phyloP scores from a whole-genome alignment of 345 rosid genomes.

The Euclidium syriacum region DNA sequence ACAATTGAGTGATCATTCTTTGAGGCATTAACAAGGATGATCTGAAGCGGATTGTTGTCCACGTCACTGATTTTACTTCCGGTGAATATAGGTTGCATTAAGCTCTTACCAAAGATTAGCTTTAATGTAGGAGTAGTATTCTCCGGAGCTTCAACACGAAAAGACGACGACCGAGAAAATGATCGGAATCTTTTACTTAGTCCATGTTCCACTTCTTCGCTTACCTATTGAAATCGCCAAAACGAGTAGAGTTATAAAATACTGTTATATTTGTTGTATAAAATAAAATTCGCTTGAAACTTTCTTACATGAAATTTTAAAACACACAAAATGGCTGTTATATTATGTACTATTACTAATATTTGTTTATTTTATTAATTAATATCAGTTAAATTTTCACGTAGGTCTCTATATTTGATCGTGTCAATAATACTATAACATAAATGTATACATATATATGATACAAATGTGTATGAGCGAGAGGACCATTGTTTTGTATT shows the following conservation, averaged over 20 bases:
- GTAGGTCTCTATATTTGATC: background rate
- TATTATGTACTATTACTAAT: background rate
- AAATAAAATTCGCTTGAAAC: background rate
- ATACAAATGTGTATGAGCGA: background rate
- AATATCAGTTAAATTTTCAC: too few species aligned
- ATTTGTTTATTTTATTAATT: too few species aligned
- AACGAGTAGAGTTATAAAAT: background rate
- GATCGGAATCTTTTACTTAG: constrained; percentile 34
- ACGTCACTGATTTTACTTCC: constrained; percentile 56
- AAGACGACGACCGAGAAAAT: constrained; percentile 28
- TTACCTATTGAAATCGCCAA: constrained; percentile 43
- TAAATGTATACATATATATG: background rate
- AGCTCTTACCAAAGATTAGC: constrained; percentile 19
- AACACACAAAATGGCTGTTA: background rate
- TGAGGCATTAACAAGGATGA: constrained; percentile 39
- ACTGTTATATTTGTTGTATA: background rate
- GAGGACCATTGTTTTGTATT: constrained; percentile 18
- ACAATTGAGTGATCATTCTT: constrained; percentile 10
- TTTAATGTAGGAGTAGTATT: constrained; percentile 14
- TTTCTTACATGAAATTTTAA: background rate
- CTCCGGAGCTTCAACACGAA: constrained; percentile 24
- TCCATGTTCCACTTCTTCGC: constrained; percentile 63
- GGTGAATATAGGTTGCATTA: constrained; percentile 43
- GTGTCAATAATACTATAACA: background rate
- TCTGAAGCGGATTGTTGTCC: constrained; percentile 45